These are phyloP conservation scores for Setaria viridis DNA, from an alignment of 202 grass and related monocot species.

Conservation along the genomic window DNA sequence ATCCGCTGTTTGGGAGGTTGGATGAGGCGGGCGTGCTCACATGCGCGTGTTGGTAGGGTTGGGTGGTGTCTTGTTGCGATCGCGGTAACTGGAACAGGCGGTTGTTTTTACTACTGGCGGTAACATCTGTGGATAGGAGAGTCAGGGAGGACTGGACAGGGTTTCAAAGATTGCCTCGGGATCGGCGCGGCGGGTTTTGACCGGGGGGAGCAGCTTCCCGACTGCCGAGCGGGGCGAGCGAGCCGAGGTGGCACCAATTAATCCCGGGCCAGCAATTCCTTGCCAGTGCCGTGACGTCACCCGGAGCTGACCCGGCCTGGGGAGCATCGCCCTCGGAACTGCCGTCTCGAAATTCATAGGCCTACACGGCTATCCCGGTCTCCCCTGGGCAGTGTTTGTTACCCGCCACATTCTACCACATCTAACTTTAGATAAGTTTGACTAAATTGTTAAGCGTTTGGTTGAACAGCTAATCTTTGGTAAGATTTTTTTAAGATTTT, in stretches of 20 bases:
- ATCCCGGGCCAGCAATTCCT: not conserved
- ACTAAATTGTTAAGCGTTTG: too few relatives aligned
- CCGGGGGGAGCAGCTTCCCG: not conserved
- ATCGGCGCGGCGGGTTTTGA: slow-evolving; percentile 24
- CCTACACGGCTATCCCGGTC: not conserved
- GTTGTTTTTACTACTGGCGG: not conserved
- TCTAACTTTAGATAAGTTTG: too few relatives aligned
- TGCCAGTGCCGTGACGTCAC: slow-evolving; percentile 2
- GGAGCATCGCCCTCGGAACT: slow-evolving; percentile 27
- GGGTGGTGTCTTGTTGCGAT: too few relatives aligned
- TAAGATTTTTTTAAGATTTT: too few relatives aligned
- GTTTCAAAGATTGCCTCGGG: slow-evolving; percentile 40
- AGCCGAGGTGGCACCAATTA: slow-evolving; percentile 16
- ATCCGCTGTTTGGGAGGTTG: slow-evolving; percentile 6
- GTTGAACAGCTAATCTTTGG: too few relatives aligned
- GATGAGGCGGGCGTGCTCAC: not conserved
- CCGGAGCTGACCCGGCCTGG: slow-evolving; percentile 4
- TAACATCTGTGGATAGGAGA: not conserved
- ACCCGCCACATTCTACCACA: too few relatives aligned
- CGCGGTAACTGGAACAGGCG: too few relatives aligned
- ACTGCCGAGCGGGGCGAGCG: not conserved
- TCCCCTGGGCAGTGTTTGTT: too few relatives aligned
- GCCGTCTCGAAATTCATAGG: slow-evolving; percentile 10
- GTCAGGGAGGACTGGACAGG: not conserved
- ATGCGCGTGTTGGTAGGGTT: not conserved